Evolutionary conservation across 2,329 filamentous ascomycete species (phyloP), one percentile per base, ranked within the genome.

Genomic region (Ceratocystis destructans): DNA sequence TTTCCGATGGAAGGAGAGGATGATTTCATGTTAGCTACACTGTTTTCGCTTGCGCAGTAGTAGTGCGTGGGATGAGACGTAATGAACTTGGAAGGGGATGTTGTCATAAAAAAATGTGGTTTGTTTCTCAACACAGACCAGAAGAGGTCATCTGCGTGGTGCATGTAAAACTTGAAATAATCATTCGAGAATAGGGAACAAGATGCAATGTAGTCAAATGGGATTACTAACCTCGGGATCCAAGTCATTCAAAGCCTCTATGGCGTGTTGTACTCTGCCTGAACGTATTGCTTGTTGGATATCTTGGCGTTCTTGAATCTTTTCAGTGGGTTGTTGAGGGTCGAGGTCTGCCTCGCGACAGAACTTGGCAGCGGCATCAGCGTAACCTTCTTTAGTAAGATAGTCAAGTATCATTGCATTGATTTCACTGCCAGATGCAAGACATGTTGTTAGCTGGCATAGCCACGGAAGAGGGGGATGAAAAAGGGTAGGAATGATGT

Each of bases 361-460:
- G 75, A 99, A 97, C 73, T 90, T 96, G 72, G 89, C 88, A 2
- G 95, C 95, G 10, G 94, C 92, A 70, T 88, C 87, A 10, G 93
- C 89, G 73, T 97, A 99, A 64, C 94, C 94, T 77, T 96, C 93
- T 75, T 90, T 93, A 68, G 95, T 93, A 69, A 99, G 83, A 75
- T 99, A 99, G 78, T 99, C 93, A 80, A 99, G 88, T 70, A 99
- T 92, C 72, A 99, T 78, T 66, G 87, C 86, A 75, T 99, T 97
- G 75, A 99, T 94, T 73, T 97, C 92, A 77, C 94, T 99, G 72
- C 71, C 45, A 25, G 22, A 8, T n/a, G 46, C 53, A 6, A 41
- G 10, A 41, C 37, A n/a, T 22, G 28, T 20, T 22, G 44, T 64
- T 61, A 44, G 64, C 44, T 37, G 53, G 44, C 7, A 41, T 41